phyloP scores from a whole-genome alignment of 2,329 filamentous ascomycete species.

The Bipolaris oryzae region DNA sequence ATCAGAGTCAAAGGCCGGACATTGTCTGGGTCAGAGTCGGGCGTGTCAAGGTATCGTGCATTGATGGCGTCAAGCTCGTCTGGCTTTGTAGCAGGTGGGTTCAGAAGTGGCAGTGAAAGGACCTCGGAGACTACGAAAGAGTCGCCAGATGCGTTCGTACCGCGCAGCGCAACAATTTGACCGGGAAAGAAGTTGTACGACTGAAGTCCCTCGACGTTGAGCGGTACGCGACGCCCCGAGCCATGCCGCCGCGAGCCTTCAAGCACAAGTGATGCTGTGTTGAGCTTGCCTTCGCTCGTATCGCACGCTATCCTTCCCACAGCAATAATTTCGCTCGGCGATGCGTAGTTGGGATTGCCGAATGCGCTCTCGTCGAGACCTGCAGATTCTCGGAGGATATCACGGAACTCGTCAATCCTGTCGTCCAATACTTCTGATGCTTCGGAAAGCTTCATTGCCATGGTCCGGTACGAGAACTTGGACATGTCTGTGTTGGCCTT shows the following conservation, averaged over 20 bases:
- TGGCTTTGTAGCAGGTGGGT: conserved; percentile 72
- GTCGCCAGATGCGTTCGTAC: conserved; percentile 83
- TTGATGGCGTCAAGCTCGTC: conserved; percentile 70
- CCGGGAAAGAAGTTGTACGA: conserved; percentile 89
- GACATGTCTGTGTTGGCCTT: conserved; percentile 87
- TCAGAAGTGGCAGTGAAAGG: conserved; percentile 74
- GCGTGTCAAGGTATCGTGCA: conserved; percentile 68
- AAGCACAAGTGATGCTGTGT: conserved; percentile 81
- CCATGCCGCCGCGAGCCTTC: conserved; percentile 87
- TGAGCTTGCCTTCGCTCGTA: conserved; percentile 82
- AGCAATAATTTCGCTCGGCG: conserved; percentile 84
- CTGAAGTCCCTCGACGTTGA: conserved; percentile 73
- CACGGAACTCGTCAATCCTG: conserved; percentile 86
- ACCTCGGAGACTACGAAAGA: conserved; percentile 82
- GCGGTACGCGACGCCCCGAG: conserved; percentile 77
- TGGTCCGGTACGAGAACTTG: conserved; percentile 88
- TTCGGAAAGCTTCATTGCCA: conserved; percentile 94
- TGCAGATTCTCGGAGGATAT: conserved; percentile 75
- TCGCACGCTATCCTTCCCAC: conserved; percentile 93
- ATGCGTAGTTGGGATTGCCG: conserved; percentile 83
- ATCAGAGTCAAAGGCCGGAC: conserved; percentile 74
- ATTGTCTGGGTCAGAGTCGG: conserved; percentile 58
- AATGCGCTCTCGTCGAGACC: conserved; percentile 79
- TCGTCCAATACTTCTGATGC: conserved; percentile 93
- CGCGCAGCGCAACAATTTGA: conserved; percentile 85